These are phyloP conservation scores for Phylloporus scabripes DNA, from an alignment of 768 basidiomycete genomes.

Conservation along the genomic window DNA sequence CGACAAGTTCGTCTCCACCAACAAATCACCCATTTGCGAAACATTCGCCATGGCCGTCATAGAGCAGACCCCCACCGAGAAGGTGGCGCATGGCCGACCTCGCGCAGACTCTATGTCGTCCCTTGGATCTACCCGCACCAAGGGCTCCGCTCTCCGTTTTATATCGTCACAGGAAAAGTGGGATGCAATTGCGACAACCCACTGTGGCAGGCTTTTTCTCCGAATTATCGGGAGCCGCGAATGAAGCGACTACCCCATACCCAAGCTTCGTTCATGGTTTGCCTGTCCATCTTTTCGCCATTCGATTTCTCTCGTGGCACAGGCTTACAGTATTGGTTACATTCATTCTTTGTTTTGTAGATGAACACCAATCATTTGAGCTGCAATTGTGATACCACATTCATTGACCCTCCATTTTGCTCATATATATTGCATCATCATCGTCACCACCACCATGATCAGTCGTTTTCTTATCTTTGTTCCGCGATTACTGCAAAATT, in stretches of 20 bases:
- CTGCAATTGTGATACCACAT: background rate
- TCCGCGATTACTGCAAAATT: slow-evolving; percentile 6
- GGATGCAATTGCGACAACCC: slow-evolving; percentile 42
- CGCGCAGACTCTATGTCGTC: slow-evolving; percentile 34
- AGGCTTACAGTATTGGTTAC: slow-evolving; percentile 2
- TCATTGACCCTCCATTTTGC: background rate
- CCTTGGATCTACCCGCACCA: slow-evolving; percentile 21
- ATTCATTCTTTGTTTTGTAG: background rate
- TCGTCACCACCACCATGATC: too few species aligned
- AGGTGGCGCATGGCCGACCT: slow-evolving; percentile 14
- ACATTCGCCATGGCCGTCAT: slow-evolving; percentile 54
- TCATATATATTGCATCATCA: background rate
- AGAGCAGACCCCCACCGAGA: slow-evolving; percentile 30
- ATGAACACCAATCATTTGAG: background rate
- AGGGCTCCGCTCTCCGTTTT: slow-evolving; percentile 36
- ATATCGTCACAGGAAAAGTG: slow-evolving; percentile 57
- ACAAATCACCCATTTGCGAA: slow-evolving; percentile 47
- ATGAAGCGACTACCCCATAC: slow-evolving; percentile 6
- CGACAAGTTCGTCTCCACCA: slow-evolving; percentile 63
- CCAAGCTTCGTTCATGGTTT: background rate
- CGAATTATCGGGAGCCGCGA: slow-evolving; percentile 39
- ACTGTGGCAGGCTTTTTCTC: slow-evolving; percentile 50
- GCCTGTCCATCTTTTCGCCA: slow-evolving; percentile 1
- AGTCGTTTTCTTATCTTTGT: background rate
- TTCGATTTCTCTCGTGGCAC: slow-evolving; percentile 8